Percentiles rank a stretch among this genome's conserved stretches.
phyloP scores from a whole-genome alignment of 2,329 filamentous ascomycete genomes.

The Coniochaeta sp. region DNA sequence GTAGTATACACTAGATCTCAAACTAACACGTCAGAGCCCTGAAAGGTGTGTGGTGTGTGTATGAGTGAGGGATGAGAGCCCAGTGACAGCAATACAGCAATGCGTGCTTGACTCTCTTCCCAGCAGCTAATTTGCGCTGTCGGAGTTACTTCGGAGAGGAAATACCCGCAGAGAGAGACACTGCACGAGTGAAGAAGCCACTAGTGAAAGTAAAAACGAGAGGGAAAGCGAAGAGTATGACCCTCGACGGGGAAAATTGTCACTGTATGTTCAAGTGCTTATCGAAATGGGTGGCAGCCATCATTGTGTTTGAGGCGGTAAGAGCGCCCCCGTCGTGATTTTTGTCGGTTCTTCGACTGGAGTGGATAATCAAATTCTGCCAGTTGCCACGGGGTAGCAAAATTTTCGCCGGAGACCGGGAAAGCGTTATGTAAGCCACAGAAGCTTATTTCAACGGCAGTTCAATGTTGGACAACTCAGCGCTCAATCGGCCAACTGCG shows the following conservation, averaged over 20 bases:
- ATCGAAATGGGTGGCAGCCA: not conserved
- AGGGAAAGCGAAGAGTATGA: not conserved
- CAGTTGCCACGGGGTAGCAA: not conserved
- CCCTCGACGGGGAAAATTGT: not conserved
- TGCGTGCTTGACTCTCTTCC: too few species aligned
- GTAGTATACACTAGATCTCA: not conserved
- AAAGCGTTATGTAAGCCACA: not conserved
- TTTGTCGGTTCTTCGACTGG: not conserved
- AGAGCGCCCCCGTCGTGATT: not conserved
- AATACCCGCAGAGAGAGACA: too few species aligned
- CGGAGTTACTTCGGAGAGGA: not conserved
- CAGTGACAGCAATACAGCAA: too few species aligned
- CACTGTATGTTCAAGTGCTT: not conserved
- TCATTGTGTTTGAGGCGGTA: not conserved
- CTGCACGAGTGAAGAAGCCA: not conserved
- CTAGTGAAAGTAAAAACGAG: not conserved
- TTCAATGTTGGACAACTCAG: not conserved
- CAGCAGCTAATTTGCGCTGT: not conserved
- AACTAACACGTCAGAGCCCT: too few species aligned
- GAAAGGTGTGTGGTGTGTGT: not conserved
- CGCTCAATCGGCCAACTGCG: too few species aligned
- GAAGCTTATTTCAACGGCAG: slow-evolving; percentile 2
- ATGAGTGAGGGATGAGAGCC: not conserved
- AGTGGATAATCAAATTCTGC: not conserved
- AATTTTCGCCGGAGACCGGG: not conserved